phyloP scores from a whole-genome alignment of 306 rosid genomes.

The Carpinus viminea region DNA sequence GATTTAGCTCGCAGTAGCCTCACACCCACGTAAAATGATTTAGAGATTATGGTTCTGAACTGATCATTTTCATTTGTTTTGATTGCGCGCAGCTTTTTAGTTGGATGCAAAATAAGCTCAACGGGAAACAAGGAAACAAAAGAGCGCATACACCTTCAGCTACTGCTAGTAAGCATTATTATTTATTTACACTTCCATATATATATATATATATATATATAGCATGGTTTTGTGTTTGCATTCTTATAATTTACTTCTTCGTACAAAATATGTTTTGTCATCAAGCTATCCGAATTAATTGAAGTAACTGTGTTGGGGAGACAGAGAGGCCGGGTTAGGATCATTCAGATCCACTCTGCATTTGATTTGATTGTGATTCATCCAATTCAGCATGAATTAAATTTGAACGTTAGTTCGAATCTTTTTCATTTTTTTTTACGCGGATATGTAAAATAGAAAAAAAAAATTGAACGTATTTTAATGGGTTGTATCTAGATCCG shows the following conservation, averaged over 20 bases:
- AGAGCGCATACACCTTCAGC: conserved; percentile 45
- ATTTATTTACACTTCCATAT: too few species aligned
- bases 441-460: too few species aligned
- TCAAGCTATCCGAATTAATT: neutral
- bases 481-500: neutral
- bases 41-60: neutral
- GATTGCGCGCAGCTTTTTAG: conserved; percentile 62
- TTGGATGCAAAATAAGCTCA: conserved; percentile 90
- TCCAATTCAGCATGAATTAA: neutral
- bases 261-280: neutral
- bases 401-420: too few species aligned
- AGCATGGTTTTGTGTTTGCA: too few species aligned
- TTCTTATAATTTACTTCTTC: neutral
- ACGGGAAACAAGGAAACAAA: conserved; percentile 65
- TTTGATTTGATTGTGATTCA: neutral
- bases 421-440: too few species aligned
- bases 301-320: neutral
- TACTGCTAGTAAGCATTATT: conserved; percentile 41
- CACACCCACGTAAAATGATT: neutral
- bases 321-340: neutral
- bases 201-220: too few species aligned
- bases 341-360: neutral
- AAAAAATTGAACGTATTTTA: too few species aligned
- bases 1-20: too few species aligned
- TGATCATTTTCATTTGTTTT: conserved; percentile 6